These are phyloP conservation scores for Cryptosporidium felis DNA, from an alignment of 169 alveolate genomes.

Conservation along the genomic window DNA sequence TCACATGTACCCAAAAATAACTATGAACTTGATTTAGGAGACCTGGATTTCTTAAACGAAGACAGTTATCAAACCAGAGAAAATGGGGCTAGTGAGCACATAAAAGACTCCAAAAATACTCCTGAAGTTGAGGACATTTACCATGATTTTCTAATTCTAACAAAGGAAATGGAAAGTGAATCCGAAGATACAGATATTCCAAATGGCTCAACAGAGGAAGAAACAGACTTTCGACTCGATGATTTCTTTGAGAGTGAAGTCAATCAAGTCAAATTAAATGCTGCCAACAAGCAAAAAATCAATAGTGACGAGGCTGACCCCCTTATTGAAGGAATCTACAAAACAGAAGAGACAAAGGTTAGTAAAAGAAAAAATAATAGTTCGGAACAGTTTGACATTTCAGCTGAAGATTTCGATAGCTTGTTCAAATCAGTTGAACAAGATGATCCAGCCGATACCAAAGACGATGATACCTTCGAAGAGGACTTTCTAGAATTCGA, in stretches of 20 bases:
- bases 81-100: background rate
- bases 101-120: background rate
- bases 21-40: too few species aligned
- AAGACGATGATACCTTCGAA: background rate
- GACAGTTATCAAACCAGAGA: too few species aligned
- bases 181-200: background rate
- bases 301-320: background rate
- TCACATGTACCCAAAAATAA: too few species aligned
- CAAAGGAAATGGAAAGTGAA: background rate
- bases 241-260: background rate
- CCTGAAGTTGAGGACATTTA: background rate
- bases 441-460: background rate
- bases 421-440: background rate
- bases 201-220: too few species aligned
- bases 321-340: too few species aligned
- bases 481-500: background rate
- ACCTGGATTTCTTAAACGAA: too few species aligned
- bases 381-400: background rate
- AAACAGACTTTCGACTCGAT: background rate
- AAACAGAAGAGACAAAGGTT: background rate
- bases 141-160: background rate
- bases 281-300: background rate
- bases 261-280: background rate
- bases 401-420: background rate
- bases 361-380: background rate